Base-by-base conservation (phyloP, 352 stramenopile species). In the Phytophthora multivora region DNA sequence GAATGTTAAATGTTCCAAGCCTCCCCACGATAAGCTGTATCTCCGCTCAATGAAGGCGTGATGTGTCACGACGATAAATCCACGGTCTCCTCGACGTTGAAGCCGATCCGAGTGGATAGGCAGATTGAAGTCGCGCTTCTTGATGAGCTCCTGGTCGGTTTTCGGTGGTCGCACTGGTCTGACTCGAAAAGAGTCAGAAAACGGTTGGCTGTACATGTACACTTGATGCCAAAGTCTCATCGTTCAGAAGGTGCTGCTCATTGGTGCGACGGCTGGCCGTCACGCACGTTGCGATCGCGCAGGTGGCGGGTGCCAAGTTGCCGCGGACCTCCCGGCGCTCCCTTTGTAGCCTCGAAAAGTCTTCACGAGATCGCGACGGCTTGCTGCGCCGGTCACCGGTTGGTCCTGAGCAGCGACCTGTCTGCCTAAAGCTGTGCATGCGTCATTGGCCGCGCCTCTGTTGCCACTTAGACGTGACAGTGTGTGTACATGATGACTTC, bases 281-380 rank as follows among this genome's bases (percentile, higher is more conserved):
- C 30, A 31, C 45, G 53, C 46, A 31, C 19, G 41, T 36, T 70
- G 47, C 31, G 35, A 47, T 39, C 25, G 50, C 35, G 55, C 55
- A 70, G 56, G 52, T 66, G 62, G 50, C 55, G 49, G 55, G 47
- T 65, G 19, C 26, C 33, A 48, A 42, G 39, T 35, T 26, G 19
- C 26, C 48, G 19, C 2, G 41, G 41, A 49, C 50, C 58, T 30
- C 16, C 8, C 5, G 1, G 18, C 31, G 25, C 33, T 55, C 33
- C 51, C 59, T 66, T 43, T 56, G n/a, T 4, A 33, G 38, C 12
- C n/a, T 36, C 18, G 18, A 36, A 33, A 19, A 56, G 54, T 15
- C 39, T 52, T 48, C 40, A 59, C 58, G 49, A 66, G 25, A 6
- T 5, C 40, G 23, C 58, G 25, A 66, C 49, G 38, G 23, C 15